A percentile compares a stretch with the other conserved stretches of the same genome.
These are phyloP conservation scores for Nissolia schottii DNA, from an alignment of 306 rosid species.

Conservation along the genomic window DNA sequence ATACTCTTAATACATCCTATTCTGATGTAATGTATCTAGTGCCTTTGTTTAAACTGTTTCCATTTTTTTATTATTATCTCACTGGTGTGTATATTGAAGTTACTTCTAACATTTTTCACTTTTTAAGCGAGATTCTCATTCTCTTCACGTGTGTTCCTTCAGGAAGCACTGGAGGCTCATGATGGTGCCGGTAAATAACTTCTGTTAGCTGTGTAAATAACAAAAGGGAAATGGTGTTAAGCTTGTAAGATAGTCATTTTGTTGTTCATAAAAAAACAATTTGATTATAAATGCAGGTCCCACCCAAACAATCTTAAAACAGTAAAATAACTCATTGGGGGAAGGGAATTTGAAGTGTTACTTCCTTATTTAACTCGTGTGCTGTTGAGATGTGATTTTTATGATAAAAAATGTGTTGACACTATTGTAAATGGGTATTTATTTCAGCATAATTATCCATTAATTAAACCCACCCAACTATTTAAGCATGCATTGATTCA, in stretches of 20 bases:
- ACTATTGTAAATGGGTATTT: too few species aligned
- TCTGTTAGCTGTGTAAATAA: not conserved
- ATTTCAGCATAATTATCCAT: too few species aligned
- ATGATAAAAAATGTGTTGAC: too few species aligned
- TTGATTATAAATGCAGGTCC: not conserved
- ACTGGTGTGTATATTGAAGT: not conserved
- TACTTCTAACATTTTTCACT: not conserved
- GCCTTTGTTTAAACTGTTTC: not conserved
- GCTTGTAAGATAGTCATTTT: not conserved
- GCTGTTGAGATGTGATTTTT: too few species aligned
- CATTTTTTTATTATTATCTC: not conserved
- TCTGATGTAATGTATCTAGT: not conserved
- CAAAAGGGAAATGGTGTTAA: not conserved
- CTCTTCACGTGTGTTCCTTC: slow-evolving; percentile 21
- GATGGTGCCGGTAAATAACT: slow-evolving; percentile 64
- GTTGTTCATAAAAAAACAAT: not conserved
- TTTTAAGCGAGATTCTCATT: slow-evolving; percentile 3
- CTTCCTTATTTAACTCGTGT: too few species aligned
- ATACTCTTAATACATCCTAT: slow-evolving; percentile 8
- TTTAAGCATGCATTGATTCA: not conserved
- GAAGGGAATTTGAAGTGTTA: too few species aligned
- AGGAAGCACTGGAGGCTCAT: slow-evolving; percentile 93
- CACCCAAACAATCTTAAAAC: not conserved
- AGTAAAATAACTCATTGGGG: too few species aligned
- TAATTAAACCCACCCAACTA: too few species aligned